phyloP scores from a whole-genome alignment of 306 rosid species.

The Quercus suber region DNA sequence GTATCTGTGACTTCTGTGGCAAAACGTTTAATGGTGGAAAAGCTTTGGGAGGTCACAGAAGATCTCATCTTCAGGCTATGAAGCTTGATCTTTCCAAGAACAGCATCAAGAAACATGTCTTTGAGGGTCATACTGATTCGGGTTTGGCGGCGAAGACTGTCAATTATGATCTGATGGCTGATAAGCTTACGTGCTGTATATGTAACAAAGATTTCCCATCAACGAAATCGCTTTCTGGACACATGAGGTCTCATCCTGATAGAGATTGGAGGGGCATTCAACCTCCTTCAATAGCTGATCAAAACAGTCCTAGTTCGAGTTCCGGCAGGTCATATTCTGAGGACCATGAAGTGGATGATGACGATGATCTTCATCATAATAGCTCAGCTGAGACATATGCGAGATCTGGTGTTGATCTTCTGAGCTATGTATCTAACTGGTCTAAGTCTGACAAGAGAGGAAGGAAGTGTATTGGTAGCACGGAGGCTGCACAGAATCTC shows the following conservation, averaged over 20 bases:
- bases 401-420: neutral
- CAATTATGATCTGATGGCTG: no score
- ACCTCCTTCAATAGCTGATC: slow-evolving; percentile 1
- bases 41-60: slow-evolving; percentile 35
- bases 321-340: neutral
- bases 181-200: neutral
- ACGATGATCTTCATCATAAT: neutral
- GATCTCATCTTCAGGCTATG: slow-evolving; percentile 13
- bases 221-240: slow-evolving; percentile 31
- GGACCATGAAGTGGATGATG: no score
- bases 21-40: slow-evolving; percentile 18
- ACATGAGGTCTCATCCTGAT: slow-evolving; percentile 40
- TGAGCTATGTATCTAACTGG: slow-evolving; percentile 7
- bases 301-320: neutral
- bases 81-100: neutral
- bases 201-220: slow-evolving; percentile 22
- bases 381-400: neutral
- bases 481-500: slow-evolving; percentile 8
- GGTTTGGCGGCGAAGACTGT: no score
- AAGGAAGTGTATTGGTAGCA: neutral
- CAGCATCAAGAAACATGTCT: neutral
- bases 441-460: slow-evolving; percentile 13
- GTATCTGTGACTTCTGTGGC: slow-evolving; percentile 24
- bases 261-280: slow-evolving; percentile 33
- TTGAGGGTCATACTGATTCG: neutral